A percentile compares a stretch with the other conserved stretches of the same genome.
These are phyloP conservation scores for Tetramitus jugosus DNA, from an alignment of 208 protist genomes.

Conservation along the genomic window DNA sequence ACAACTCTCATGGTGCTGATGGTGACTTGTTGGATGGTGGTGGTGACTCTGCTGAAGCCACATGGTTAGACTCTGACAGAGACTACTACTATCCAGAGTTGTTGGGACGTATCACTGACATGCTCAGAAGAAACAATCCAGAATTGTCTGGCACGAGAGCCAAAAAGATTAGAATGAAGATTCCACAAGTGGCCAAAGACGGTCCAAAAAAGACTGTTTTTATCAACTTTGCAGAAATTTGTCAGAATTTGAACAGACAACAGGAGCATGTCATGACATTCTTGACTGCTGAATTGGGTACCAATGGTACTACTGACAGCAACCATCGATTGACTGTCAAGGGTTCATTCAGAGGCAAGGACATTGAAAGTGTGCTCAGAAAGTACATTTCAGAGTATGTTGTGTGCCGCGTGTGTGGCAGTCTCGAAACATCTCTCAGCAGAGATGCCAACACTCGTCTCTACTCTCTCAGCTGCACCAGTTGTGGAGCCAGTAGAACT, in stretches of 20 bases:
- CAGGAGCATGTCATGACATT: conserved; percentile 76
- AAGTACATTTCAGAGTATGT: conserved; percentile 78
- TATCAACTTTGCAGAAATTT: conserved; percentile 75
- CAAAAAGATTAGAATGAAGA: conserved; percentile 45
- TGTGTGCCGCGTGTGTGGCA: conserved; percentile 72
- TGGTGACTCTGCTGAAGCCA: background rate
- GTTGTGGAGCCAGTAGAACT: conserved; percentile 33
- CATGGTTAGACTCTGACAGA: conserved; percentile 4
- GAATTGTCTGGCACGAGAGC: conserved; percentile 27
- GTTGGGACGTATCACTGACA: conserved; percentile 31
- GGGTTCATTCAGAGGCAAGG: conserved; percentile 38
- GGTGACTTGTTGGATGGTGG: no score
- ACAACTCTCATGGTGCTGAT: no score
- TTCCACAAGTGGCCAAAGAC: conserved; percentile 63
- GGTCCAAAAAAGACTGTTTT: conserved; percentile 80
- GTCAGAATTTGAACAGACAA: conserved; percentile 61
- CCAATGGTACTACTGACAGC: conserved; percentile 63
- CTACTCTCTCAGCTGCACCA: conserved; percentile 26
- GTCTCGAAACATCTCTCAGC: conserved; percentile 68
- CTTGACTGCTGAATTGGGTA: conserved; percentile 75
- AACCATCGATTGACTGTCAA: conserved; percentile 72
- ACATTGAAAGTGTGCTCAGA: conserved; percentile 64
- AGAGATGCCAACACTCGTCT: conserved; percentile 49
- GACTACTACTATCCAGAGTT: conserved; percentile 31
- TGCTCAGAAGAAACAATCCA: conserved; percentile 33